phyloP scores from a whole-genome alignment of 495 filamentous ascomycete genomes.

The Penicillium arizonense region DNA sequence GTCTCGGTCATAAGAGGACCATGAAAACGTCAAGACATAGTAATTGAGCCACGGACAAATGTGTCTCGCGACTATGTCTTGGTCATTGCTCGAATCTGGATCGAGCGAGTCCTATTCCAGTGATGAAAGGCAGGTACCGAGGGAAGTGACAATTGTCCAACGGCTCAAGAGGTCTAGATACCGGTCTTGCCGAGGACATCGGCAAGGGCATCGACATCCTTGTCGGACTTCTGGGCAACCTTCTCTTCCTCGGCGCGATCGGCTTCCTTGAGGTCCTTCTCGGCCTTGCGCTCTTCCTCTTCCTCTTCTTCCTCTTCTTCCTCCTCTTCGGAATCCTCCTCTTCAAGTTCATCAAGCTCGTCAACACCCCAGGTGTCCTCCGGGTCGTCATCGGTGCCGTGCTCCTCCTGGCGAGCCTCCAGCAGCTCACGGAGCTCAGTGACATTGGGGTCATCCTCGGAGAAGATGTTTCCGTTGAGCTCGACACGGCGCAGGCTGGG shows the following conservation, averaged over 20 bases:
- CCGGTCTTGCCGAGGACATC: conserved; percentile 68
- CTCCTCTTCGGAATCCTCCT: conserved; percentile 64
- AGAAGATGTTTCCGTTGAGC: conserved; percentile 93
- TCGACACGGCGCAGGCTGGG: conserved; percentile 78
- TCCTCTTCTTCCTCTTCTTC: conserved; percentile 70
- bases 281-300: conserved; percentile 57
- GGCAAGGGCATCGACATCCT: conserved; percentile 78
- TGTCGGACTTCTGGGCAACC: conserved; percentile 68
- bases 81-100: background rate
- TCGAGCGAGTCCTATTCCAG: background rate
- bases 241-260: conserved; percentile 73
- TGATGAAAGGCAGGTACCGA: background rate
- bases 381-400: conserved; percentile 44
- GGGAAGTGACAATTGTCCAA: conserved; percentile 3
- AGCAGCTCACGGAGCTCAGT: conserved; percentile 49
- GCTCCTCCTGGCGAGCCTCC: conserved; percentile 56
- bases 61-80: background rate
- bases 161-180: conserved; percentile 18
- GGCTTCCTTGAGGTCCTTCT: conserved; percentile 62
- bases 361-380: conserved; percentile 80
- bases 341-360: conserved; percentile 79
- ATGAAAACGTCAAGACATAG: conserved; percentile 2
- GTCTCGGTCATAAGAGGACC: background rate
- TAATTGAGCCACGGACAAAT: background rate
- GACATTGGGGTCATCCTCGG: conserved; percentile 73